Evolutionary conservation across 345 rosid species (phyloP).

Genomic region (Populus davidiana): DNA sequence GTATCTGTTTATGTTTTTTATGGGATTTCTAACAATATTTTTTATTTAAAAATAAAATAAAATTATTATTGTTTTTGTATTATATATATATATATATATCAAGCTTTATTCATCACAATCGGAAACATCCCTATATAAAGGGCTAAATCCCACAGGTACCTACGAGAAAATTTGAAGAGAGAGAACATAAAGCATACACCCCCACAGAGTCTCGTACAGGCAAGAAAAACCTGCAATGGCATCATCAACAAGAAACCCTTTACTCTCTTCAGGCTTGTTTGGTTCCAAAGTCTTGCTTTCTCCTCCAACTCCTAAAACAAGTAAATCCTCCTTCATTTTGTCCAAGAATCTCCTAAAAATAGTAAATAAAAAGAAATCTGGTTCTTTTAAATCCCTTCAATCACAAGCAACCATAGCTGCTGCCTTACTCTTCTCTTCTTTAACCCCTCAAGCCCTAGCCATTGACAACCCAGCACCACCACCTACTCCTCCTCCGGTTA

Average conservation of each 20-base stretch:
- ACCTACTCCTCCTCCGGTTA: slow-evolving; percentile 29
- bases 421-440: slow-evolving; percentile 49
- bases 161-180: background rate
- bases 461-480: slow-evolving; percentile 36
- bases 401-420: slow-evolving; percentile 50
- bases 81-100: no score
- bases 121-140: background rate
- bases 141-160: background rate
- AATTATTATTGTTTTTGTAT: no score
- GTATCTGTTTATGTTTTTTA: no score
- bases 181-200: background rate
- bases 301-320: slow-evolving; percentile 58
- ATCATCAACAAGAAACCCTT: slow-evolving; percentile 28
- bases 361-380: slow-evolving; percentile 15
- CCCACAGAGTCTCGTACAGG: no score
- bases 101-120: no score
- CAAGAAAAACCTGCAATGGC: slow-evolving; percentile 27
- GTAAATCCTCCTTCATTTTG: slow-evolving; percentile 12
- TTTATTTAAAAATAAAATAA: no score
- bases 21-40: no score
- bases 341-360: slow-evolving; percentile 19
- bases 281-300: slow-evolving; percentile 38
- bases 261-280: slow-evolving; percentile 43
- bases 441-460: slow-evolving; percentile 53
- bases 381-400: slow-evolving; percentile 11